Base-by-base conservation (phyloP, 805 yeast species). In the Debaryomyces prosopidis region DNA sequence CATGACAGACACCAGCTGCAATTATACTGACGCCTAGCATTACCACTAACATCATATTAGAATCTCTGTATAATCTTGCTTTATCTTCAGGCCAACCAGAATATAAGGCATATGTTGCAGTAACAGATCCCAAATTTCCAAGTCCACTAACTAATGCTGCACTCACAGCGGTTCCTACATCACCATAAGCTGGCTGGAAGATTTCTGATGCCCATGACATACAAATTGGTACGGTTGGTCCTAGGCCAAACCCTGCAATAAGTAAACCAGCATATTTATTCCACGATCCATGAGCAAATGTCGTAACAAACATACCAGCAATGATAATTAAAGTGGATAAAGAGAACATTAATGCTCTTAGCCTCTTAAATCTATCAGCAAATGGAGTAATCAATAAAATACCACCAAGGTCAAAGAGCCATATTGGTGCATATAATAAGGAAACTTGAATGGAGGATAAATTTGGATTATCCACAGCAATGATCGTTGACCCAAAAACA, bases 201-300 rank as follows among this genome's bases (percentile, higher is more conserved):
- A 87, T 85, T 56, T 86, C 91, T 0, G 91, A 81, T 0, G 90
- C 66, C 85, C 87, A 80, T 1, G 96, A 79, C 96, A 89, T 89
- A 56, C 84, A 77, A 32, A 86, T 88, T 20, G 96, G 96, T 11
- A 88, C 95, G 0, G 96, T 89, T 16, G 96, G 94, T 9, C 96
- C 96, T 40, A 89, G 74, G 0, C 96, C 96, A 53, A 84, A 86
- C 0, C 96, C 96, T 5, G 88, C 82, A 58, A 89, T 82, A 49
- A 89, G 72, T 43, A 89, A 71, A 0, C 96, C 96, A 6, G 81
- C 95, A 61, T 87, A 89, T 54, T 80, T 78, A 46, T 79, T 75
- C 96, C 96, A 89, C 20, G 81, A 67, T 3, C 82, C 84, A 9
- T 71, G 69, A 0, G 95, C 94, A 59, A 73, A 89, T 0, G 96